Base-by-base conservation (phyloP, 2,329 filamentous ascomycete genomes). In the Aspergillus vadensis region DNA sequence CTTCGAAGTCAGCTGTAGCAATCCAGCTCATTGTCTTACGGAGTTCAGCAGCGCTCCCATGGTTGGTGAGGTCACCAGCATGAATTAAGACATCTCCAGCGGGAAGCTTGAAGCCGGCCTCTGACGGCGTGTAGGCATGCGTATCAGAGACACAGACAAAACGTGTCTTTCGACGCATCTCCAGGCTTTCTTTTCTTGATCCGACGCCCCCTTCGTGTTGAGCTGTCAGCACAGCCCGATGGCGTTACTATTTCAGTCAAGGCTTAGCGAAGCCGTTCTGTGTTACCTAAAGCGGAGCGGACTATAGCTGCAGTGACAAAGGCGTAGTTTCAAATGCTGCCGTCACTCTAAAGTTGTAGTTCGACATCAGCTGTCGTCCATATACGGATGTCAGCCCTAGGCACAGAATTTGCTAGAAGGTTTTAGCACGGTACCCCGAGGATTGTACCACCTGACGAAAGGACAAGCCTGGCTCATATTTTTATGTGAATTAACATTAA, bases 111-210 rank as follows among this genome's bases (percentile, higher is more conserved):
- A 79, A 82, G n/a, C 73, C 76, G 50, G 76, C 80, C 62, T 80
- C 74, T 12, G 71, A 71, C 14, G 83, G 83, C 4, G 78, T 78
- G 58, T 82, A 80, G 59, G 80, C 82, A 68, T 86, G 83, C 17
- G 84, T 87, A 70, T 87, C 85, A 3, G 84, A 86, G 58, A 86
- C 77, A 72, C 84, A 86, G 30, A 86, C 82, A 48, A 87, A 79
- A 61, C 84, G 80, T 49, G 83, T 82, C 62, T 76, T 81, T 60
- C 67, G 73, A 49, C 58, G 66, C 70, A 74, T 74, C 32, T 36
- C 15, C 32, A 36, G 6, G 32, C 10, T 25, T 47, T 57, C n/a
- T 54, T 17, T 6, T 19, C 41, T 5, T 21, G 12, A 7, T 23
- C 12, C 19, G 23, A 14, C 41, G 19, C 21, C 19, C 41, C 10